Evolutionary conservation across 345 rosid species (phyloP).

Genomic region (Populus tremula): DNA sequence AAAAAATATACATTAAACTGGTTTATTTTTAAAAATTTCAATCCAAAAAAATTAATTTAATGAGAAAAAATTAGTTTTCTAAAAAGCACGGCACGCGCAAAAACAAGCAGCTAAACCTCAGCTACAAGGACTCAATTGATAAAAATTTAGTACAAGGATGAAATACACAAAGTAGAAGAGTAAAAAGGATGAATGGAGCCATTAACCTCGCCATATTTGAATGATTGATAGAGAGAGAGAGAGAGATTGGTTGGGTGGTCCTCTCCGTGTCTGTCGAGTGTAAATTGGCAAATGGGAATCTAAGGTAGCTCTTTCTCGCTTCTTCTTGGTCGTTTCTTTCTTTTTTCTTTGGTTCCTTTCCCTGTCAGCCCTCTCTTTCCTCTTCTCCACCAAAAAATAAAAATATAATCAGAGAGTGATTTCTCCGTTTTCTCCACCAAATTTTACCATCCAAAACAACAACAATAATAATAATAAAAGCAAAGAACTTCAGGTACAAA

Average conservation of each 20-base stretch:
- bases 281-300: not conserved
- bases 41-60: too few relatives aligned
- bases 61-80: too few relatives aligned
- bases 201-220: not conserved
- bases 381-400: not conserved
- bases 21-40: too few relatives aligned
- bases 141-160: not conserved
- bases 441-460: not conserved
- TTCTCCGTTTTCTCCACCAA: not conserved
- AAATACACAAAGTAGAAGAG: not conserved
- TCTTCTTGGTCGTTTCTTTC: not conserved
- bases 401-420: not conserved
- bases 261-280: not conserved
- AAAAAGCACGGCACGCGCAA: too few relatives aligned
- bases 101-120: too few relatives aligned
- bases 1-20: too few relatives aligned
- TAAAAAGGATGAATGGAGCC: not conserved
- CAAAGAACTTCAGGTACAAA: not conserved
- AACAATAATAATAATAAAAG: too few relatives aligned
- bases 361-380: not conserved
- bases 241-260: not conserved
- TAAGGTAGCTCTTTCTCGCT: not conserved
- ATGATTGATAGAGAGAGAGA: not conserved
- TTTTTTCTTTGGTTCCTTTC: not conserved
- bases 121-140: not conserved